A percentile compares a stretch with the other conserved stretches of the same genome.
Conservation (phyloP, 1,139 yeast genomes). For the Meyerozyma athensensis region DNA sequence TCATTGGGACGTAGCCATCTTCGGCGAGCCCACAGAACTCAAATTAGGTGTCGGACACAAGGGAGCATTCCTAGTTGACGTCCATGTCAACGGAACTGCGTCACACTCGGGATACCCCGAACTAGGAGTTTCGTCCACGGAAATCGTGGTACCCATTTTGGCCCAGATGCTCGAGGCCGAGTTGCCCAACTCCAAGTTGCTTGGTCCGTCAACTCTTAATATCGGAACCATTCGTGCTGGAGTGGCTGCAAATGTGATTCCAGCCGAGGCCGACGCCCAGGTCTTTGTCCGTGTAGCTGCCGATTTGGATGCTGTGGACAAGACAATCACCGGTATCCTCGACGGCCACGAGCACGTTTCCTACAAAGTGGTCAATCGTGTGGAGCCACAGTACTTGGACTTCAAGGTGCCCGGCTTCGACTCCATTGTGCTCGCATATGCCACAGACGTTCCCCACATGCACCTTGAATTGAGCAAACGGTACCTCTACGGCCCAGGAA, state of each 20-base stretch:
- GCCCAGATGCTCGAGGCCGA: constrained; percentile 25
- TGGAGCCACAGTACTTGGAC: constrained; percentile 48
- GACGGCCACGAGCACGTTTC: constrained; percentile 24
- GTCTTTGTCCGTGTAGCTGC: constrained; percentile 53
- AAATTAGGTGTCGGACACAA: constrained; percentile 70
- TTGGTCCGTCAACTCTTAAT: constrained; percentile 62
- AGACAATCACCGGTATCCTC: constrained; percentile 31
- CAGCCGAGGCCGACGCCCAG: constrained; percentile 52
- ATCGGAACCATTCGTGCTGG: constrained; percentile 59
- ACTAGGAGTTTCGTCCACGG: constrained; percentile 60
- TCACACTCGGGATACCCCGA: constrained; percentile 72
- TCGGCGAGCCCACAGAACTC: constrained; percentile 73
- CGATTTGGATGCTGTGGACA: constrained; percentile 33
- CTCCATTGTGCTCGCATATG: constrained; percentile 49
- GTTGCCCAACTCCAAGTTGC: constrained; percentile 47
- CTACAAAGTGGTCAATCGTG: constrained; percentile 15
- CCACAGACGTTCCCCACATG: constrained; percentile 62
- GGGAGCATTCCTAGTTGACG: constrained; percentile 42
- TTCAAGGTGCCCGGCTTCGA: constrained; percentile 64
- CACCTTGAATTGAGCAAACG: constrained; percentile 31
- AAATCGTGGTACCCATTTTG: constrained; percentile 50
- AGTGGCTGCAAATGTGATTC: constrained; percentile 58
- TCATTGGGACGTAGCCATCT: constrained; percentile 57
- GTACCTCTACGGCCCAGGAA: constrained; percentile 67
- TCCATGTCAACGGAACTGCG: constrained; percentile 52